Evolutionary conservation across 768 basidiomycete genomes (phyloP), one percentile per base, ranked within the genome.

Genomic region (Rubroboletus pulcherrimus): DNA sequence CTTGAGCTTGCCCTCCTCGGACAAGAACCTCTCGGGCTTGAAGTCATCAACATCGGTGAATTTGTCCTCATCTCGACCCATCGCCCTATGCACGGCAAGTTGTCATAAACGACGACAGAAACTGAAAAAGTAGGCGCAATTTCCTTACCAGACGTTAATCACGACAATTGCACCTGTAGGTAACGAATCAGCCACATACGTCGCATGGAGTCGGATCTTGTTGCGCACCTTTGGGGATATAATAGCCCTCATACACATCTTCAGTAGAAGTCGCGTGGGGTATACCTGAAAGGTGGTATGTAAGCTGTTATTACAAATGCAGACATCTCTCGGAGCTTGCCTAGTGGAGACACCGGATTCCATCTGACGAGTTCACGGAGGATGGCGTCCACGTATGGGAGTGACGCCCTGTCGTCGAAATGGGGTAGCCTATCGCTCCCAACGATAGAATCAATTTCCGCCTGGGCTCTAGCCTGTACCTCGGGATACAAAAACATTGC

Each of bases 311-410:
- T 19, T n/a, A 37, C 49, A 48, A 21, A 29, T 9, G 33, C 14
- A 7, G 24, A 9, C 21, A 2, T 37, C 4, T n/a, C 7, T 39
- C 31, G 2, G 12, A 24, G 50, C 60, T 54, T 53, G 42, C 68
- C 65, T 17, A 69, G 43, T 6, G 68, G 69, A 11, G 58, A 21
- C 0, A 65, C 61, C 2, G 69, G 67, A 37, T 53, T 48, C 70
- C 67, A 71, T 46, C 68, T 55, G 24, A 67, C 34, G 17, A 65
- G 46, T 52, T 80, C 78, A 45, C 67, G 74, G 6, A 74, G 67
- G 37, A 78, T 69, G 4, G 77, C 77, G n/a, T 66, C 68, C 12
- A 78, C 66, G 49, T 79, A 80, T 0, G 78, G 78, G 12, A 79
- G 62, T 5, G 58, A 52, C 1, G 53, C 43, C 41, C 61, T 55